Evolutionary conservation across 2,329 filamentous ascomycete species (phyloP), one percentile per base, ranked within the genome.

Genomic region (Byssochlamys sp.): DNA sequence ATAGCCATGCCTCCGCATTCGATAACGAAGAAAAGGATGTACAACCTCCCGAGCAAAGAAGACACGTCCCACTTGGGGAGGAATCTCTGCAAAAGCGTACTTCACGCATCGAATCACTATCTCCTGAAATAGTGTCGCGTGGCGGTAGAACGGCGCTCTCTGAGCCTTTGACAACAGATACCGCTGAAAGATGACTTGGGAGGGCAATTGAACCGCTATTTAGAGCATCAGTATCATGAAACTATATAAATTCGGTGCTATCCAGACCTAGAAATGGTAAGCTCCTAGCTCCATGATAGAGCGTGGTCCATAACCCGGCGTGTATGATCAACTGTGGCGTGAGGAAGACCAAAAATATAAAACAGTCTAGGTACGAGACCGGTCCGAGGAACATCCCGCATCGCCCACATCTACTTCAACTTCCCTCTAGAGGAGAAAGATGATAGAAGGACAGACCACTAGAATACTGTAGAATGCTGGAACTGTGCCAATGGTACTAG

Each of bases 11-110:
- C 88, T 80, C 53, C 90, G 71, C 82, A 91, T 85, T 35, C 89
- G 84, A 73, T 89, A 94, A 54, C 81, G 78, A 58, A 91, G 70
- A 69, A 92, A 92, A 0, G 89, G 88, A 54, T 90, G 69, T 1
- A 87, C 82, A 9, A 94, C 88, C 31, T 76, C 71, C 73, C 86
- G 90, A 5, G 84, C 87, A 70, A 94, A 90, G 77, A 94, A 92
- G 14, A 91, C 84, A 45, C 86, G 80, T 4, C 85, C 86, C 27
- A 92, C 81, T 33, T 75, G 78, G 7, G 87, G 80, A 2, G 87
- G 86, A 61, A 92, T 83, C 60, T 83, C 81, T 27, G 84, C 82
- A 68, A 92, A 92, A 12, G 87, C 87, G 77, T 88, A 91, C 55
- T 88, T 81, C 35, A 94, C 87, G 66, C 86, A 90, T 59, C 88